Evolutionary conservation across 371 early-diverging fungal species (phyloP).

Genomic region (Mortierella polycephala): DNA sequence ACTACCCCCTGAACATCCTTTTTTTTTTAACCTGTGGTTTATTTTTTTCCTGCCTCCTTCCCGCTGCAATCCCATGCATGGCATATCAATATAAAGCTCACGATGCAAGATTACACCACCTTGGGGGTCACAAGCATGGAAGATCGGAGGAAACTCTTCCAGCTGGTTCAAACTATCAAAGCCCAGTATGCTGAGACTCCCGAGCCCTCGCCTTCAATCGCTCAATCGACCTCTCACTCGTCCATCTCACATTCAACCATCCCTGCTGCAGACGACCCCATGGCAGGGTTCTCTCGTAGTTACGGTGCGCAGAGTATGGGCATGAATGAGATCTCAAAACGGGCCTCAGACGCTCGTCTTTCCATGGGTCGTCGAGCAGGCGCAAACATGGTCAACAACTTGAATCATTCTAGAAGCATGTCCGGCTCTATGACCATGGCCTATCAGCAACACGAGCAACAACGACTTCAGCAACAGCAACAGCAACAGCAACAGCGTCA

Average conservation of each 20-base stretch:
- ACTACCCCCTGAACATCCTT: not conserved
- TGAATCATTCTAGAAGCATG: constrained; percentile 41
- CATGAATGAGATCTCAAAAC: constrained; percentile 25
- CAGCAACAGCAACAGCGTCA: constrained; percentile 35
- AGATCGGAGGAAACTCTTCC: constrained; percentile 81
- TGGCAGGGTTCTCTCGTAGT: constrained; percentile 34
- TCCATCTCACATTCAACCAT: not conserved
- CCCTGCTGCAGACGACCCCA: not conserved
- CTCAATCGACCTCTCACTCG: not conserved
- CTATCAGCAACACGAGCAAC: constrained; percentile 41
- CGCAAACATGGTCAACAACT: constrained; percentile 10
- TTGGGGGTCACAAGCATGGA: constrained; percentile 82
- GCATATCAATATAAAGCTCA: constrained; percentile 59
- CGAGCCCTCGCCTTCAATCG: constrained; percentile 27
- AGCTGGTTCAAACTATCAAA: constrained; percentile 70
- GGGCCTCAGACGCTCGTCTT: constrained; percentile 41
- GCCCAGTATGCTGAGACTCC: constrained; percentile 35
- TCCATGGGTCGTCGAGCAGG: constrained; percentile 54
- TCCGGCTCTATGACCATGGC: constrained; percentile 32
- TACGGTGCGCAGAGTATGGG: constrained; percentile 23
- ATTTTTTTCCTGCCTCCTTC: constrained; percentile 5
- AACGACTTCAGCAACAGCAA: constrained; percentile 25
- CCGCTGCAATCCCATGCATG: not conserved
- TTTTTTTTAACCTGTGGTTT: not conserved
- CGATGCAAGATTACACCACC: constrained; percentile 84